Percentiles rank a stretch among this genome's conserved stretches.
These are phyloP conservation scores for Aspergillus steynii DNA, from an alignment of 495 filamentous ascomycete genomes.

Conservation along the genomic window DNA sequence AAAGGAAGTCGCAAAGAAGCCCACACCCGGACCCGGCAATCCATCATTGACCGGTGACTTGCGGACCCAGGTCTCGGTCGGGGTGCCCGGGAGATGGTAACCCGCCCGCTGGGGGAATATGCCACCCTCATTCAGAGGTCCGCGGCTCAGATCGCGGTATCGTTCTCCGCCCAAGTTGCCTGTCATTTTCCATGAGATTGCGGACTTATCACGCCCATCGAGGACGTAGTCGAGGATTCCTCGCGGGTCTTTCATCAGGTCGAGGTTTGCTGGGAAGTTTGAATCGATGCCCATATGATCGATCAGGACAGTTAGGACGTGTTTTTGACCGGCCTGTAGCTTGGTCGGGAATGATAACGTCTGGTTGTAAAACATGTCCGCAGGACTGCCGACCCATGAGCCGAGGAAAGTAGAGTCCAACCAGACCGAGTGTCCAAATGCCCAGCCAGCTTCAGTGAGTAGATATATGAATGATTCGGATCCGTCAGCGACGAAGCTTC, in stretches of 20 bases:
- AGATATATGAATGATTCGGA: slow-evolving; percentile 57
- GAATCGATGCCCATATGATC: slow-evolving; percentile 74
- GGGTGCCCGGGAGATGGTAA: slow-evolving; percentile 64
- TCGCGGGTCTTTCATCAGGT: slow-evolving; percentile 63
- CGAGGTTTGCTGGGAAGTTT: slow-evolving; percentile 51
- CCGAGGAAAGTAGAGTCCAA: slow-evolving; percentile 55
- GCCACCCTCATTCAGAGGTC: slow-evolving; percentile 77
- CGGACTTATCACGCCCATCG: slow-evolving; percentile 40
- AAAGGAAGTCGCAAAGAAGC: slow-evolving; percentile 62
- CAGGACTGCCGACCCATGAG: slow-evolving; percentile 56
- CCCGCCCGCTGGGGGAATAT: slow-evolving; percentile 71
- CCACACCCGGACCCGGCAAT: slow-evolving; percentile 54
- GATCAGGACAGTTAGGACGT: slow-evolving; percentile 68
- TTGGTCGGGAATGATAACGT: slow-evolving; percentile 56
- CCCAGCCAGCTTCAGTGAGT: slow-evolving; percentile 61
- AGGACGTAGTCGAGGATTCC: slow-evolving; percentile 64
- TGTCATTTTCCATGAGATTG: slow-evolving; percentile 72
- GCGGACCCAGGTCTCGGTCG: slow-evolving; percentile 46
- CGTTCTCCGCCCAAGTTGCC: slow-evolving; percentile 76
- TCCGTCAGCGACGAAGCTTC: slow-evolving; percentile 68
- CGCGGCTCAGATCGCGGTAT: slow-evolving; percentile 63
- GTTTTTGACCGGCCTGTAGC: slow-evolving; percentile 52
- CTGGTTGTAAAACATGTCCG: slow-evolving; percentile 41
- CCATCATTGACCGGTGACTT: slow-evolving; percentile 54
- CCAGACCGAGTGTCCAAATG: slow-evolving; percentile 59